A percentile compares a stretch with the other conserved stretches of the same genome.
Conservation (phyloP, 495 filamentous ascomycete species). For the Penicillium manginii region DNA sequence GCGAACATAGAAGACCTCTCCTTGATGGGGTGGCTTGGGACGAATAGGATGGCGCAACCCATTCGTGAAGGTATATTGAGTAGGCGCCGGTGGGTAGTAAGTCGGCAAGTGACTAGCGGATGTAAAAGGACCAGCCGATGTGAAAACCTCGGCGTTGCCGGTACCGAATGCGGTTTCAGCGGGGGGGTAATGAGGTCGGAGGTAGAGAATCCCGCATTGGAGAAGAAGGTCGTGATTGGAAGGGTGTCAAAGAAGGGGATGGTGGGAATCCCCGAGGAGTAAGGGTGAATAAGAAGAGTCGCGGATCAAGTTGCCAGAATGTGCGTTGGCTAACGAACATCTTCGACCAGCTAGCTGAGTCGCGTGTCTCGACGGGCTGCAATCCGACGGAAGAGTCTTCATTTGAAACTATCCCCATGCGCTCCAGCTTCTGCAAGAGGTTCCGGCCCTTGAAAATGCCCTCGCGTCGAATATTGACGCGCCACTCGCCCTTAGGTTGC, state of each 20-base stretch:
- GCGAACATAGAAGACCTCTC: conserved; percentile 86
- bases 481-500: conserved; percentile 84
- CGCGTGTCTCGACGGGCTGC: conserved; percentile 58
- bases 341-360: conserved; percentile 67
- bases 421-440: conserved; percentile 85
- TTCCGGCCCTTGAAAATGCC: conserved; percentile 83
- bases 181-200: conserved; percentile 20
- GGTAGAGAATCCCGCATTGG: conserved; percentile 55
- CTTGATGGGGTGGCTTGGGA: conserved; percentile 85
- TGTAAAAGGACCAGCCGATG: conserved; percentile 69
- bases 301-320: conserved; percentile 92
- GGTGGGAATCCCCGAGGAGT: conserved; percentile 55
- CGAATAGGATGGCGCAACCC: conserved; percentile 84
- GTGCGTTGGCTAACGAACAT: conserved; percentile 81
- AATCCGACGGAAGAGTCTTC: conserved; percentile 77
- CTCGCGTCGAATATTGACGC: conserved; percentile 79
- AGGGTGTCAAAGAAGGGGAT: conserved; percentile 59
- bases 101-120: conserved; percentile 83
- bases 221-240: conserved; percentile 60
- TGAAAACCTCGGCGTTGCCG: conserved; percentile 62
- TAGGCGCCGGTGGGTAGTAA: conserved; percentile 82
- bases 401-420: conserved; percentile 83
- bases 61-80: conserved; percentile 80
- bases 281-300: conserved; percentile 85
- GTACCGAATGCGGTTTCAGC: conserved; percentile 32